Conservation (phyloP, 768 basidiomycete species). For the Coprinopsis marcescibilis region DNA sequence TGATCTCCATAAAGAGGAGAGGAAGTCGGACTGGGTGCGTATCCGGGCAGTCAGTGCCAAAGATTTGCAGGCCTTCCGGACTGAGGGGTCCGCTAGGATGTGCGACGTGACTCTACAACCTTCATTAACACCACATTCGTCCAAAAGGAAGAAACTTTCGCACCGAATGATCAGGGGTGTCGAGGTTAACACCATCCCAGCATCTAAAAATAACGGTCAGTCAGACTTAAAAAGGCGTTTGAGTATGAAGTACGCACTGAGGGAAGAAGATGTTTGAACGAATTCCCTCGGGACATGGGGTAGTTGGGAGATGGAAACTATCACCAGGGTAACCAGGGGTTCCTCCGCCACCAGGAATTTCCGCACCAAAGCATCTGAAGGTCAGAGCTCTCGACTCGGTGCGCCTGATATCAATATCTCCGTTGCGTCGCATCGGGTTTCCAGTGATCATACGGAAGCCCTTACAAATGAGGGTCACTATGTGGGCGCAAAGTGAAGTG, state of each 20-base stretch:
- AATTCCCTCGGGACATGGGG: constrained; percentile 6
- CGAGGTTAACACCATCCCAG: constrained; percentile 11
- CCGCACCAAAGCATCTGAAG: constrained; percentile 4
- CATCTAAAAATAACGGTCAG: constrained; percentile 2
- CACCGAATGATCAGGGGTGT: constrained; percentile 5
- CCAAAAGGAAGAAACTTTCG: not conserved
- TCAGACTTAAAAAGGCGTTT: not conserved
- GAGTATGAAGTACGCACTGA: constrained; percentile 3
- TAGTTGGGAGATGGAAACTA: constrained; percentile 4
- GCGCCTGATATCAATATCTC: constrained; percentile 2
- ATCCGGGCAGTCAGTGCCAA: constrained; percentile 11
- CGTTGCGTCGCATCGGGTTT: constrained; percentile 4
- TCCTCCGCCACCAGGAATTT: constrained; percentile 1
- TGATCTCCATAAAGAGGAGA: constrained; percentile 12
- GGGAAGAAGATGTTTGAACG: constrained; percentile 12
- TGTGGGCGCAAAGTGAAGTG: too few species aligned
- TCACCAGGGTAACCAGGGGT: constrained; percentile 9
- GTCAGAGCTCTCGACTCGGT: constrained; percentile 4
- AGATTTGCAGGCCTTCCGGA: constrained; percentile 6
- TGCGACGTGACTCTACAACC: constrained; percentile 8
- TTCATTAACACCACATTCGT: not conserved
- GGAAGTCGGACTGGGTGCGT: constrained; percentile 14
- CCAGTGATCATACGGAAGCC: constrained; percentile 11
- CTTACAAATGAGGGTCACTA: too few species aligned
- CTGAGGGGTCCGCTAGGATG: constrained; percentile 4